Conservation (phyloP, 2,329 filamentous ascomycete genomes). For the Annulohypoxylon truncatum region DNA sequence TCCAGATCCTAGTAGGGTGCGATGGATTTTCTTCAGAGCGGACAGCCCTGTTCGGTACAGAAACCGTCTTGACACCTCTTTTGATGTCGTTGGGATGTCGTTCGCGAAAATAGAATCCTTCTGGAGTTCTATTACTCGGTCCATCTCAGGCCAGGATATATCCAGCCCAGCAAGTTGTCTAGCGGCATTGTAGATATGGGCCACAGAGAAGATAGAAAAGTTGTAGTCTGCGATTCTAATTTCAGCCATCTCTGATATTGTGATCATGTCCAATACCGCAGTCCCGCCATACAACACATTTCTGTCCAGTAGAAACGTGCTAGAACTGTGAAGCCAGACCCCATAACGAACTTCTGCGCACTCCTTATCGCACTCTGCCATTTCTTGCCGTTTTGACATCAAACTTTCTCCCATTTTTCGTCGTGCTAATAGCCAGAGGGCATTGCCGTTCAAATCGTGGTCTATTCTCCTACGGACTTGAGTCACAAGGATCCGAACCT, state of each 20-base stretch:
- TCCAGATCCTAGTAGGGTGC: background rate
- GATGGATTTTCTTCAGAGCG: background rate
- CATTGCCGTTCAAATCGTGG: background rate
- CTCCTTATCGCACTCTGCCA: background rate
- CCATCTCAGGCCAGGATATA: background rate
- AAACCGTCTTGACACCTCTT: background rate
- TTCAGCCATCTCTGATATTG: background rate
- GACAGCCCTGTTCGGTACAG: background rate
- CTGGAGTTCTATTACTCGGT: background rate
- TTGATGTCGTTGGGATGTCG: background rate
- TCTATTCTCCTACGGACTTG: background rate
- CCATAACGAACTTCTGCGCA: background rate
- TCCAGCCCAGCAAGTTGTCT: background rate
- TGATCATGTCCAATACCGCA: background rate
- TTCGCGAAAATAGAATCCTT: background rate
- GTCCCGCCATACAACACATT: background rate
- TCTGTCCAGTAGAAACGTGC: background rate
- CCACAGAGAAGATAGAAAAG: background rate
- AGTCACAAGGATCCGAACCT: background rate
- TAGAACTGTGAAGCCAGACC: background rate
- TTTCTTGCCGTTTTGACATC: background rate
- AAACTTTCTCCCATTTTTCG: too few species aligned
- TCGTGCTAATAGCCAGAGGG: too few species aligned
- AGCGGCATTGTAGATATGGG: conserved; percentile 3
- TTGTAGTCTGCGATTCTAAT: background rate